Evolutionary conservation across 2,329 filamentous ascomycete genomes (phyloP), one percentile per base, ranked within the genome.

Genomic region (Pseudocercospora eumusae): DNA sequence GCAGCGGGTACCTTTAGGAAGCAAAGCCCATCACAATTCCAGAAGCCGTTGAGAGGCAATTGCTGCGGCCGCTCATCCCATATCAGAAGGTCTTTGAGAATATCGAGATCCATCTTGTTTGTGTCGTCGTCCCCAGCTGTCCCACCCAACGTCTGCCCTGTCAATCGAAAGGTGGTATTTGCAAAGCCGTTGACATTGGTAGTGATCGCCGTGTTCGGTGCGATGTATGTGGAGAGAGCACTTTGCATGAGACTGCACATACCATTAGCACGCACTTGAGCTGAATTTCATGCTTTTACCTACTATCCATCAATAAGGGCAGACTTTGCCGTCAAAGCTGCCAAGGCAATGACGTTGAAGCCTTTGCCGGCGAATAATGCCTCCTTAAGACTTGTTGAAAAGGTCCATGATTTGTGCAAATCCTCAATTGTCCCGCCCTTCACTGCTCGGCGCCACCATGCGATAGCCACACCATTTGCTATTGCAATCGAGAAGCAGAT

Each of bases 341-440:
- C 67, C 9, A 71, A 50, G 9, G 68, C 69, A 33, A 71, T 69
- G 31, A 68, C 25, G 56, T 71, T 71, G 64, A 71, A 70, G 57
- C 61, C 61, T 57, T 61, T 69, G 21, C 62, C 65, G 13, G 59
- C 63, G 1, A 69, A 47, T 5, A 65, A 47, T 4, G 66, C 50
- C 13, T 65, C 59, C 15, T 66, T 63, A 15, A 70, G 36, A 15
- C 66, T 69, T 8, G 63, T 58, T 56, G 66, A 66, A 57, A 70
- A 70, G 2, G 50, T 53, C 66, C 68, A 70, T 0, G 68, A 69
- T 5, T 60, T 59, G 36, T 70, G 65, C n/a, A 70, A 60, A 6
- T 70, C 52, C 25, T 67, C 27, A 20, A 70, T 67, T 4, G 68
- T 69, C 1, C 64, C 62, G 15, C 69, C 69, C 25, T 66, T 62